phyloP scores from a whole-genome alignment of 352 stramenopile genomes.

The Thalassiosira pacifica region DNA sequence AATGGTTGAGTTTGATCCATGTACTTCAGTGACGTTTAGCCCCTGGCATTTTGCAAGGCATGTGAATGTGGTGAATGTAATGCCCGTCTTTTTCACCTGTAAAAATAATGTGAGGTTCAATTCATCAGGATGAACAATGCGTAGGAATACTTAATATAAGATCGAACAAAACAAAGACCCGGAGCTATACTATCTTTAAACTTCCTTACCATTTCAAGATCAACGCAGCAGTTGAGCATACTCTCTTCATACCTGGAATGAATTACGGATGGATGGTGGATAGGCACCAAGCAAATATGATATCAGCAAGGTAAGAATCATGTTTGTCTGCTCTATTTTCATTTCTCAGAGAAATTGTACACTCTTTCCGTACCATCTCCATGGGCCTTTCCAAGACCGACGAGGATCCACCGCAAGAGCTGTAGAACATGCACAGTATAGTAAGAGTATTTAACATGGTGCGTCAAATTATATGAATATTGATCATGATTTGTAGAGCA shows the following conservation, averaged over 20 bases:
- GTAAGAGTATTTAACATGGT: no score
- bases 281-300: no score
- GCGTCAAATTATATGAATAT: no score
- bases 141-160: background rate
- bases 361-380: conserved; percentile 88
- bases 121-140: background rate
- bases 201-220: conserved; percentile 80
- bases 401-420: conserved; percentile 88
- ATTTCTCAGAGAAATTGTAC: no score
- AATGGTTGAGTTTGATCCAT: conserved; percentile 67
- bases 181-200: conserved; percentile 36
- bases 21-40: conserved; percentile 68
- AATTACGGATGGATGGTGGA: no score
- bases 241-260: conserved; percentile 74
- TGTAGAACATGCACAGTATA: no score
- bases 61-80: conserved; percentile 87
- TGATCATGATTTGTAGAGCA: background rate
- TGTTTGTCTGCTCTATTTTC: no score
- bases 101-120: background rate
- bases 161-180: no score
- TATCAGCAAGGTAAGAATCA: no score
- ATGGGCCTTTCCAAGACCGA: conserved; percentile 88
- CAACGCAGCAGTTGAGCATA: conserved; percentile 90
- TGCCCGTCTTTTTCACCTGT: conserved; percentile 82
- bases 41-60: conserved; percentile 90